Evolutionary conservation across 495 filamentous ascomycete species (phyloP).

Genomic region (Acidomyces sp.): DNA sequence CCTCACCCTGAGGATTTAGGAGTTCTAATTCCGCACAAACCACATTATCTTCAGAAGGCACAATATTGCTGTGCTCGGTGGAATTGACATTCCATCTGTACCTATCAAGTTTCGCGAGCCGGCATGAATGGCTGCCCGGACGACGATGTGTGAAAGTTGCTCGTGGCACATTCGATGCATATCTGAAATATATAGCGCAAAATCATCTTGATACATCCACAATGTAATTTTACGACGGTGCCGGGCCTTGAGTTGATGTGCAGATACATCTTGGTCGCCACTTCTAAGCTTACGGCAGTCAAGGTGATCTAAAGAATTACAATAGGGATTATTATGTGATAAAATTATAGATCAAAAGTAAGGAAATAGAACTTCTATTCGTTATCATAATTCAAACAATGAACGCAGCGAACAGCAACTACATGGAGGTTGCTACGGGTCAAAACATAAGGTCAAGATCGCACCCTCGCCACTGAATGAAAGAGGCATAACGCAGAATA

Average conservation of each 20-base stretch:
- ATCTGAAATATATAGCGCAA: slow-evolving; percentile 5
- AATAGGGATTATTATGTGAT: too few relatives aligned
- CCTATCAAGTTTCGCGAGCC: slow-evolving; percentile 1
- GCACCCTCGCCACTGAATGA: too few relatives aligned
- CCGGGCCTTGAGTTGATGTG: slow-evolving; percentile 9
- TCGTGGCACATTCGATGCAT: slow-evolving; percentile 3
- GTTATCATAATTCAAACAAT: too few relatives aligned
- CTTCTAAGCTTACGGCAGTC: too few relatives aligned
- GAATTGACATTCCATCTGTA: slow-evolving; percentile 7
- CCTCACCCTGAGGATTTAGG: slow-evolving; percentile 7
- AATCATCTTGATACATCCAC: slow-evolving; percentile 1
- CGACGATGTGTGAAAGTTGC: slow-evolving; percentile 1
- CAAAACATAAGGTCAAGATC: too few relatives aligned
- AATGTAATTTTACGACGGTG: neutral
- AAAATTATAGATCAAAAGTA: too few relatives aligned
- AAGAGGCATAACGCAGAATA: too few relatives aligned
- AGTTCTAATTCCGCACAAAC: slow-evolving; percentile 4
- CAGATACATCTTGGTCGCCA: too few relatives aligned
- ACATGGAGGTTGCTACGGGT: too few relatives aligned
- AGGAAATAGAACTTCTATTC: too few relatives aligned
- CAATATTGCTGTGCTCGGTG: slow-evolving; percentile 3
- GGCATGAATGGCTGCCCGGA: slow-evolving; percentile 8
- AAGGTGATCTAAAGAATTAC: too few relatives aligned
- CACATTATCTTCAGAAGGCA: slow-evolving; percentile 1
- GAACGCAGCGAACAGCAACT: too few relatives aligned